Percentiles rank a stretch among this genome's conserved stretches.
Evolutionary conservation across 2,329 filamentous ascomycete genomes (phyloP).

Genomic region (Rutstroemia sp.): DNA sequence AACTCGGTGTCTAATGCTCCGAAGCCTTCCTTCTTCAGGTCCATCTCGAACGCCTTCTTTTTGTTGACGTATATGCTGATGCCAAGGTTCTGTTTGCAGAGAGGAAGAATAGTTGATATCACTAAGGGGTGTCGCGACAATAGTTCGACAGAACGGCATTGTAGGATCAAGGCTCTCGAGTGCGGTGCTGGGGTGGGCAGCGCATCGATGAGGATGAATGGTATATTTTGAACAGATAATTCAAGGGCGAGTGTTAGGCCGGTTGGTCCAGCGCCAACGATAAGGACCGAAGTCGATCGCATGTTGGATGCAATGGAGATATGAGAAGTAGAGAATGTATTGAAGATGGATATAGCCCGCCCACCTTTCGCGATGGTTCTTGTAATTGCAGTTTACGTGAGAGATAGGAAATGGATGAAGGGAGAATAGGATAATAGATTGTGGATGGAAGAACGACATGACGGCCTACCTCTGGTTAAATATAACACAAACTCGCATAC

Average conservation of each 20-base stretch:
- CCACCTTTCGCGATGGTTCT: too few relatives aligned
- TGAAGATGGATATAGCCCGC: too few relatives aligned
- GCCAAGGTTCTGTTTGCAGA: conserved; percentile 33
- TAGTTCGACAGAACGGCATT: conserved; percentile 43
- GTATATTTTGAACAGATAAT: conserved; percentile 29
- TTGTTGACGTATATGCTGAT: conserved; percentile 33
- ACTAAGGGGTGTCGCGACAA: conserved; percentile 38
- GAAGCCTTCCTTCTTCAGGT: conserved; percentile 24
- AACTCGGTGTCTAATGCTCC: conserved; percentile 27
- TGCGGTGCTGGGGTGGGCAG: conserved; percentile 29
- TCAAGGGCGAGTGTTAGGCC: conserved; percentile 37
- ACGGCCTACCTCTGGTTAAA: too few relatives aligned
- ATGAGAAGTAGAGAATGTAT: too few relatives aligned
- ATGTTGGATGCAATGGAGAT: not conserved
- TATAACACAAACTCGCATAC: too few relatives aligned
- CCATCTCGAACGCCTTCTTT: conserved; percentile 27
- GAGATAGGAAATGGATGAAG: too few relatives aligned
- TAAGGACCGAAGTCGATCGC: conserved; percentile 31
- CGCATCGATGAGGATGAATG: conserved; percentile 35
- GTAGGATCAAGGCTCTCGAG: conserved; percentile 38
- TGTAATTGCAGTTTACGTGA: too few relatives aligned
- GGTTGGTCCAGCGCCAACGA: conserved; percentile 39
- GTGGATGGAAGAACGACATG: too few relatives aligned
- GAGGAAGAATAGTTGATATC: conserved; percentile 30
- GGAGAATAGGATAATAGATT: too few relatives aligned